Conservation (phyloP, 2,329 filamentous ascomycete species). For the Harringtonia lauricola region DNA sequence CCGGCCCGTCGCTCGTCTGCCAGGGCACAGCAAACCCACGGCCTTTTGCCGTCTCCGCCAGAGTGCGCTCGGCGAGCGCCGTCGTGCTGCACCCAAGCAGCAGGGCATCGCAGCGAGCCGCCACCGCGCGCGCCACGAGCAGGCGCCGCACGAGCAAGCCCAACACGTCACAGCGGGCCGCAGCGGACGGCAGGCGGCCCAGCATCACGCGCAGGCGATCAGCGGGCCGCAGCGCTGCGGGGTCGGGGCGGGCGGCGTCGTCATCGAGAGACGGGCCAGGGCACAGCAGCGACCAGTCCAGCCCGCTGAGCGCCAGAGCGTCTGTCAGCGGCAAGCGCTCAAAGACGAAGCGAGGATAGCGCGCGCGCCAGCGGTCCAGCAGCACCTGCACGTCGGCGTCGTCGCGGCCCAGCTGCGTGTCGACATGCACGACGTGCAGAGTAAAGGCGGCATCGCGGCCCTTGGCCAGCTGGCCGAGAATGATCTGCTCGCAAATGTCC, state of each 20-base stretch:
- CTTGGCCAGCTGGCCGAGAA: constrained; percentile 52
- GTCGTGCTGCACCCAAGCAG: constrained; percentile 83
- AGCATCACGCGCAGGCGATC: constrained; percentile 44
- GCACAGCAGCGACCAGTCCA: constrained; percentile 43
- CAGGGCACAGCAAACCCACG: constrained; percentile 75
- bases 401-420: constrained; percentile 25
- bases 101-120: constrained; percentile 53
- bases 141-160: constrained; percentile 61
- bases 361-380: constrained; percentile 39
- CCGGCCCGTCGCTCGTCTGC: constrained; percentile 64
- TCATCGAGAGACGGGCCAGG: constrained; percentile 4
- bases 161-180: constrained; percentile 64
- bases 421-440: constrained; percentile 48
- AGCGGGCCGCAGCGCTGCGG: constrained; percentile 15
- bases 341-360: constrained; percentile 58
- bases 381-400: constrained; percentile 24
- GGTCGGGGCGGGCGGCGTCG: too few relatives aligned
- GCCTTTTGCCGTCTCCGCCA: constrained; percentile 84
- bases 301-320: constrained; percentile 38
- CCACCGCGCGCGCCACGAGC: constrained; percentile 53
- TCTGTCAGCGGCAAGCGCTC: constrained; percentile 51
- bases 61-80: constrained; percentile 71
- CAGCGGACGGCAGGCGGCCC: constrained; percentile 55
- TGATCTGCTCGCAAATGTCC: constrained; percentile 61
- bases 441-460: constrained; percentile 58